Evolutionary conservation across 768 basidiomycete species (phyloP).

Genomic region (Pleurotus tuber-regium): DNA sequence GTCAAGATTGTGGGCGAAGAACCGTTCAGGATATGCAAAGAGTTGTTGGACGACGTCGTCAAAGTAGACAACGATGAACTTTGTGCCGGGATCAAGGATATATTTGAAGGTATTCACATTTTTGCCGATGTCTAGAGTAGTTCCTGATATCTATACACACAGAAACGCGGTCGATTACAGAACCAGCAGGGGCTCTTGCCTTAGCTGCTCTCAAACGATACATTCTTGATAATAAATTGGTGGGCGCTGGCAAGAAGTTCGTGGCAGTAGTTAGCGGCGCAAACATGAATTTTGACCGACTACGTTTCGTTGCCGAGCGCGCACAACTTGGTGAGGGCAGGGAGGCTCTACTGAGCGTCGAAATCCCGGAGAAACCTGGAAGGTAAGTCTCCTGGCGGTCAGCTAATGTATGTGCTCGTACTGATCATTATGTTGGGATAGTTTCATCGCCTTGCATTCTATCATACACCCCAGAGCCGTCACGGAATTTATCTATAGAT

Average conservation of each 20-base stretch:
- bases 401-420: not conserved
- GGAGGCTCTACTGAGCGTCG: constrained; percentile 92
- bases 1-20: constrained; percentile 95
- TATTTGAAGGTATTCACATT: constrained; percentile 79
- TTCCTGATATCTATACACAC: not conserved
- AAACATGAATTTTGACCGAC: constrained; percentile 98
- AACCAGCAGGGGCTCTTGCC: constrained; percentile 92
- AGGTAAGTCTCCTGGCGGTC: constrained; percentile 52
- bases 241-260: constrained; percentile 83
- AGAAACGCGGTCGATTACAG: constrained; percentile 96
- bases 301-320: constrained; percentile 98
- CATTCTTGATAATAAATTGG: constrained; percentile 75
- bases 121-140: not conserved
- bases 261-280: constrained; percentile 94
- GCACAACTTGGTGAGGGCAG: constrained; percentile 95
- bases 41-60: constrained; percentile 78
- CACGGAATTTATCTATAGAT: constrained; percentile 96
- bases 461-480: constrained; percentile 88
- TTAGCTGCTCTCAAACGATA: constrained; percentile 90
- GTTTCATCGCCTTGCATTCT: constrained; percentile 85
- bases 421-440: constrained; percentile 26
- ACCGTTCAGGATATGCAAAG: constrained; percentile 88
- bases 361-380: constrained; percentile 90
- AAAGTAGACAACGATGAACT: constrained; percentile 93
- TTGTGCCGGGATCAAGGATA: constrained; percentile 98